A percentile compares a stretch with the other conserved stretches of the same genome.
These are phyloP conservation scores for Kodamaea sp. DNA, from an alignment of 1,139 yeast genomes.

Conservation along the genomic window DNA sequence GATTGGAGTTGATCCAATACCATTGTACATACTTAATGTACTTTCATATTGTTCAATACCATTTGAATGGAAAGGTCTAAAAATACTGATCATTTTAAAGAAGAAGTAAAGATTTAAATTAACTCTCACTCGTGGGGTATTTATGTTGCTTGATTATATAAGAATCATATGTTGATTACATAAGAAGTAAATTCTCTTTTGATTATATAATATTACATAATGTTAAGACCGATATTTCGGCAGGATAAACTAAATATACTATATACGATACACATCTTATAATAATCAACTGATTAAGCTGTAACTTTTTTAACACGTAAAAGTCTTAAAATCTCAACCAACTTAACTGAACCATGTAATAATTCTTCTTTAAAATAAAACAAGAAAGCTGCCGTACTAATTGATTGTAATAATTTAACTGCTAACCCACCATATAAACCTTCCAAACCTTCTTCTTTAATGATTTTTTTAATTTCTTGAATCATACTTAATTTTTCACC, in stretches of 20 bases:
- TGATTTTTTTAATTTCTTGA: conserved; percentile 48
- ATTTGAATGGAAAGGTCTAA: conserved; percentile 7
- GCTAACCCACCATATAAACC: conserved; percentile 81
- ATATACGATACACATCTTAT: too few species aligned
- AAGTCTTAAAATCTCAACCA: conserved; percentile 38
- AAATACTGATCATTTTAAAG: conserved; percentile 13
- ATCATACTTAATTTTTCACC: conserved; percentile 36
- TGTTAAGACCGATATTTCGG: too few species aligned
- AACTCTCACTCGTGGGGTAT: too few species aligned
- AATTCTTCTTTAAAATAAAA: conserved; percentile 90
- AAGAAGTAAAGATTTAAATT: background rate
- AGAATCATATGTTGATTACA: too few species aligned
- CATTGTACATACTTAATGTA: conserved; percentile 7
- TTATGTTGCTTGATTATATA: too few species aligned
- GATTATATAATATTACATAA: too few species aligned
- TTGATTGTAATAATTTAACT: conserved; percentile 78
- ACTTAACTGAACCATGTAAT: conserved; percentile 46
- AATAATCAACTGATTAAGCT: background rate
- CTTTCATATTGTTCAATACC: conserved; percentile 1
- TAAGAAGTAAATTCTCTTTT: too few species aligned
- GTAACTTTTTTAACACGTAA: background rate
- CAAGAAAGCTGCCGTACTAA: conserved; percentile 83
- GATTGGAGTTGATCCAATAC: conserved; percentile 12
- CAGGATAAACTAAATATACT: too few species aligned
- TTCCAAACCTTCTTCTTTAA: conserved; percentile 64